Percentiles rank a stretch among this genome's conserved stretches.
Evolutionary conservation across 2,329 filamentous ascomycete species (phyloP).

Genomic region (Paecilomyces niveus): DNA sequence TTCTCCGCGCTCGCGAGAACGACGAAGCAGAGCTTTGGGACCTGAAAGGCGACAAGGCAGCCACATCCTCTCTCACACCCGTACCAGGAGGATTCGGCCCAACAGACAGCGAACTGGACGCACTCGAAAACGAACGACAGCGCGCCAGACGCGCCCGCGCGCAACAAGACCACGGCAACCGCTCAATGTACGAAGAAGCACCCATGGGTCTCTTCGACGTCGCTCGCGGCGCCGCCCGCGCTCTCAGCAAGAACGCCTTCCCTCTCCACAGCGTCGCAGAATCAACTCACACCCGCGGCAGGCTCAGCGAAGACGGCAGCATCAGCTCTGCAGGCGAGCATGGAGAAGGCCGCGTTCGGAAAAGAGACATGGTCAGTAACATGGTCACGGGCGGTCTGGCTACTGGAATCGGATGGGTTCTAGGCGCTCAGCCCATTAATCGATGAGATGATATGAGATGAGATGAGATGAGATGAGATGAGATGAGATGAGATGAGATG

Average conservation of each 20-base stretch:
- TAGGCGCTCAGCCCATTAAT: slow-evolving; percentile 46
- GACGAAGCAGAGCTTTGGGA: slow-evolving; percentile 54
- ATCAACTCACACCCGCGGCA: slow-evolving; percentile 8
- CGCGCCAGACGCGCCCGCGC: slow-evolving; percentile 28
- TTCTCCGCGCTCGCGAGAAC: slow-evolving; percentile 47
- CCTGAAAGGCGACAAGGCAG: slow-evolving; percentile 42
- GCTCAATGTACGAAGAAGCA: slow-evolving; percentile 33
- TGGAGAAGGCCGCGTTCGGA: slow-evolving; percentile 34
- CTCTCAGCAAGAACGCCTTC: slow-evolving; percentile 42
- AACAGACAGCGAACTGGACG: slow-evolving; percentile 37
- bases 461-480: slow-evolving; percentile 11
- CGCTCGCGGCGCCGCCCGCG: slow-evolving; percentile 42
- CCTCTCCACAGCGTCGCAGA: slow-evolving; percentile 32
- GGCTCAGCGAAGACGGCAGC: slow-evolving; percentile 9
- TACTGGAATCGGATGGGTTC: slow-evolving; percentile 58
- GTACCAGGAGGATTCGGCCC: slow-evolving; percentile 40
- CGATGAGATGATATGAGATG: slow-evolving; percentile 12
- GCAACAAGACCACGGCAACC: slow-evolving; percentile 16
- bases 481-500: slow-evolving; percentile 5
- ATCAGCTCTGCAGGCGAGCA: slow-evolving; percentile 6
- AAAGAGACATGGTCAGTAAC: slow-evolving; percentile 53
- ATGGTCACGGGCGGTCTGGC: slow-evolving; percentile 57
- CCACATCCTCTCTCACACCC: slow-evolving; percentile 11
- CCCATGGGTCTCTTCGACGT: slow-evolving; percentile 48
- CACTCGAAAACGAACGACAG: slow-evolving; percentile 36